These are phyloP conservation scores for Cubamyces lactineus DNA, from an alignment of 768 basidiomycete species.

Conservation along the genomic window DNA sequence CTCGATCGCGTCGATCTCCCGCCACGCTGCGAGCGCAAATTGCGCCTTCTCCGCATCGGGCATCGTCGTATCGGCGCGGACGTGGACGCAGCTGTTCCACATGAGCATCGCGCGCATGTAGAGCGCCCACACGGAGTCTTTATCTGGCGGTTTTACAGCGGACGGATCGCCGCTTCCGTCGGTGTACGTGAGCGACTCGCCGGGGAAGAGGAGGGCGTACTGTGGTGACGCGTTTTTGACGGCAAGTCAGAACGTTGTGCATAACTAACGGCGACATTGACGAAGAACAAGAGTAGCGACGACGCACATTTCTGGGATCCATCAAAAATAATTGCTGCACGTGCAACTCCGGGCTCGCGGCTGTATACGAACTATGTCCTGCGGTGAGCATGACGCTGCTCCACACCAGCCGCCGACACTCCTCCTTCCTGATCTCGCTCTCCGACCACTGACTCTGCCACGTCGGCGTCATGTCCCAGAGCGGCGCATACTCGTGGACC, in stretches of 20 bases:
- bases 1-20: constrained; percentile 71
- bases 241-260: background rate
- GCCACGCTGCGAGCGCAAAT: constrained; percentile 70
- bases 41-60: constrained; percentile 56
- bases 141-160: constrained; percentile 37
- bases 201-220: constrained; percentile 77
- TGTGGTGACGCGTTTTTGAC: constrained; percentile 29
- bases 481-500: constrained; percentile 55
- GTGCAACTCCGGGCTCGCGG: constrained; percentile 41
- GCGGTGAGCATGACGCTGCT: constrained; percentile 65
- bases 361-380: constrained; percentile 63
- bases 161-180: constrained; percentile 19
- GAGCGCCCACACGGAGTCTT: constrained; percentile 77
- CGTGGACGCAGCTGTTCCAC: constrained; percentile 73
- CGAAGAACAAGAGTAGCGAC: background rate
- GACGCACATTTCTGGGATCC: constrained; percentile 65
- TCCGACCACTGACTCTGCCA: constrained; percentile 55
- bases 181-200: constrained; percentile 52
- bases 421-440: constrained; percentile 69
- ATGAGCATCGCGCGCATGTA: constrained; percentile 69
- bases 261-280: background rate
- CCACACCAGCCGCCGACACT: constrained; percentile 75
- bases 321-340: constrained; percentile 45
- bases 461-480: constrained; percentile 67
- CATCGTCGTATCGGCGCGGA: constrained; percentile 48